phyloP scores from a whole-genome alignment of 768 basidiomycete genomes.

The Mycena vitilis region DNA sequence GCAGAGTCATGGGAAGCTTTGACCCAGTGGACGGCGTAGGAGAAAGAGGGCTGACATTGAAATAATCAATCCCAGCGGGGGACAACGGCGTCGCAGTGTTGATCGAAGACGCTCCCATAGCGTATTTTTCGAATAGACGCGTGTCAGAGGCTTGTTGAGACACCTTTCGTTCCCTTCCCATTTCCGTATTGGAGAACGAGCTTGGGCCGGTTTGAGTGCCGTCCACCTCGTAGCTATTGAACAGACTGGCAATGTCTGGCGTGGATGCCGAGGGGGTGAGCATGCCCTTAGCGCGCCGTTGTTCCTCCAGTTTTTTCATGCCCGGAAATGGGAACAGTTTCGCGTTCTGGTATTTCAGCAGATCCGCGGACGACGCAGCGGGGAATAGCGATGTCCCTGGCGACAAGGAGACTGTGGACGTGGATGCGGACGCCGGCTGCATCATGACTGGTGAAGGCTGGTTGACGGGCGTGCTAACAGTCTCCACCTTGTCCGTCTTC shows the following conservation, averaged over 20 bases:
- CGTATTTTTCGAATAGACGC: slow-evolving; percentile 68
- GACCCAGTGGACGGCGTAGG: slow-evolving; percentile 51
- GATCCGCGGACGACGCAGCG: slow-evolving; percentile 74
- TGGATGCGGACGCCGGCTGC: slow-evolving; percentile 78
- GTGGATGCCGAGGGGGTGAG: slow-evolving; percentile 57
- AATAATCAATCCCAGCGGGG: slow-evolving; percentile 62
- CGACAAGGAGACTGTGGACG: slow-evolving; percentile 74
- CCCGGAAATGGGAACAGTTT: slow-evolving; percentile 95
- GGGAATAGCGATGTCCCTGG: slow-evolving; percentile 84
- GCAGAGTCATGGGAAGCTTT: slow-evolving; percentile 78
- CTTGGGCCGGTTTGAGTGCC: slow-evolving; percentile 54
- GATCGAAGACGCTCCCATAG: slow-evolving; percentile 49
- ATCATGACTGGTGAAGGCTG: slow-evolving; percentile 55
- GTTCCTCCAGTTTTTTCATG: slow-evolving; percentile 81
- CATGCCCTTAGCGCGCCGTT: slow-evolving; percentile 68
- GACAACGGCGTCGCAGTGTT: slow-evolving; percentile 58
- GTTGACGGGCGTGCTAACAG: slow-evolving; percentile 50
- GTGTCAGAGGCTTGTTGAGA: slow-evolving; percentile 79
- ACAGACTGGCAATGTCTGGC: slow-evolving; percentile 56
- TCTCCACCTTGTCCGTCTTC: slow-evolving; percentile 66
- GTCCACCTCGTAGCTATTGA: slow-evolving; percentile 61
- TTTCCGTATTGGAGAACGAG: slow-evolving; percentile 65
- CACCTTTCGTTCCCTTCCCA: slow-evolving; percentile 68
- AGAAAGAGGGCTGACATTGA: slow-evolving; percentile 53
- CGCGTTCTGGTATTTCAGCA: slow-evolving; percentile 76